These are phyloP conservation scores for Gossypium stocksii DNA, from an alignment of 345 rosid species.

Conservation along the genomic window DNA sequence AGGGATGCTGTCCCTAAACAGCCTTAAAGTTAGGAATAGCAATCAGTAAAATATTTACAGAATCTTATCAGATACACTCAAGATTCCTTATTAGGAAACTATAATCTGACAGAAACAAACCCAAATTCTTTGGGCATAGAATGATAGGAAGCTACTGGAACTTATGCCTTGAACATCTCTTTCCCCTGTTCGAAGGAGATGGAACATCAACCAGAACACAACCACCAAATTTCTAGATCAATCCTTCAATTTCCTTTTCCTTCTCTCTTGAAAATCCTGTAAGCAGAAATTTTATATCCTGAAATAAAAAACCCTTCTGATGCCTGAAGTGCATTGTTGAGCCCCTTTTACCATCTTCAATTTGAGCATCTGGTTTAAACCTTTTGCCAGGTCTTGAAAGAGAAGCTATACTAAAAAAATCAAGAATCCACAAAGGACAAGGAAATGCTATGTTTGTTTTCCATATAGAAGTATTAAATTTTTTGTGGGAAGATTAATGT, in stretches of 20 bases:
- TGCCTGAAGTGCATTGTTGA: conserved; percentile 18
- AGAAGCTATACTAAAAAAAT: conserved; percentile 17
- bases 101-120: no score
- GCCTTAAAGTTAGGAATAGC: no score
- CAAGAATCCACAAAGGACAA: background rate
- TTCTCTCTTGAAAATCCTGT: conserved; percentile 55
- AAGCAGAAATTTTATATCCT: conserved; percentile 43
- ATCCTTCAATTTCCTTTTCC: conserved; percentile 44
- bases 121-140: conserved; percentile 48
- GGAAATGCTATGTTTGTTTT: background rate
- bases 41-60: no score
- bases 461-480: no score
- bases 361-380: conserved; percentile 20
- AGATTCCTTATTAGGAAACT: no score
- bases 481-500: no score
- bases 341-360: conserved; percentile 18
- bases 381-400: conserved; percentile 25
- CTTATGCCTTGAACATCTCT: conserved; percentile 23
- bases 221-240: conserved; percentile 53
- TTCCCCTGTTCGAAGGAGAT: conserved; percentile 28
- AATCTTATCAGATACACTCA: no score
- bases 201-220: conserved; percentile 50
- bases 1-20: no score
- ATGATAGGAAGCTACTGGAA: conserved; percentile 38
- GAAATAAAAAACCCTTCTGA: conserved; percentile 34